phyloP scores from a whole-genome alignment of 2,329 filamentous ascomycete species.

The Cytospora paraplurivora region DNA sequence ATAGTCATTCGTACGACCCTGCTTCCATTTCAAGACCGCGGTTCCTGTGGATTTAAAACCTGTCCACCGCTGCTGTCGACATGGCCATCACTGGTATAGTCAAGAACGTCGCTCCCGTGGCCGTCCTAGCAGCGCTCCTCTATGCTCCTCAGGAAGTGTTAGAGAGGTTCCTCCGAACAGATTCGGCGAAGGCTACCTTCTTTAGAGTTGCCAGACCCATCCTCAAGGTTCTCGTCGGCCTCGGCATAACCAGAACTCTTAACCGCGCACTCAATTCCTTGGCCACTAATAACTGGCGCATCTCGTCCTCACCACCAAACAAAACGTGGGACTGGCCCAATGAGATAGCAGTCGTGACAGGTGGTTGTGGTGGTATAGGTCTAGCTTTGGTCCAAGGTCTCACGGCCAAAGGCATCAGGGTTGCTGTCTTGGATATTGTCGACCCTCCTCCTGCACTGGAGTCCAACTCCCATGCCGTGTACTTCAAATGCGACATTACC shows the following conservation, averaged over 20 bases:
- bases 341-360: conserved; percentile 36
- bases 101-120: conserved; percentile 4
- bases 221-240: conserved; percentile 17
- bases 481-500: conserved; percentile 51
- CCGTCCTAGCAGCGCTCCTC: conserved; percentile 21
- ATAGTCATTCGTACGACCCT: too few species aligned
- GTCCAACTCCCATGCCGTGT: conserved; percentile 34
- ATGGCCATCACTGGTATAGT: conserved; percentile 7
- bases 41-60: not conserved
- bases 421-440: conserved; percentile 42
- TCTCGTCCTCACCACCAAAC: conserved; percentile 18
- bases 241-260: conserved; percentile 11
- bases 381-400: conserved; percentile 39
- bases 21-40: not conserved
- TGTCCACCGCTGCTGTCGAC: too few species aligned
- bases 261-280: conserved; percentile 32
- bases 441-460: conserved; percentile 33
- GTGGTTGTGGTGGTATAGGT: conserved; percentile 41
- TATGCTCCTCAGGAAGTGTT: conserved; percentile 19
- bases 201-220: conserved; percentile 11
- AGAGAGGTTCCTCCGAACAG: conserved; percentile 10
- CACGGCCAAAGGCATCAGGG: conserved; percentile 39
- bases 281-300: conserved; percentile 33
- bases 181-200: conserved; percentile 7
- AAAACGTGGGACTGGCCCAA: conserved; percentile 34